These are phyloP conservation scores for Phlebiopsis flavidoalba DNA, from an alignment of 768 basidiomycete genomes.

Conservation along the genomic window DNA sequence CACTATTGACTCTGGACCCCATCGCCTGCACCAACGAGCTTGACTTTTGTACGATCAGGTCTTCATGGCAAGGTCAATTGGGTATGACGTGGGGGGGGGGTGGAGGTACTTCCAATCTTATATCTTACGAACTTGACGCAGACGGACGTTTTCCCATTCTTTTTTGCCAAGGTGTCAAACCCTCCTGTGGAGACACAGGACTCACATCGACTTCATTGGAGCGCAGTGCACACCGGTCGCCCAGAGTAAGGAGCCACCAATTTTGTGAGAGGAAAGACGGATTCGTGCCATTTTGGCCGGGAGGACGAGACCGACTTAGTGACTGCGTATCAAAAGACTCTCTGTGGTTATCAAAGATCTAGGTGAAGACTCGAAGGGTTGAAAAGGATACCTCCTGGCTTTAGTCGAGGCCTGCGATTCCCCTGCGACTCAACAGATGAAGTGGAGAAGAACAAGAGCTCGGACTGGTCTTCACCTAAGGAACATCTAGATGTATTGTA, in stretches of 20 bases:
- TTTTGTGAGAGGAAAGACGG: constrained; percentile 95
- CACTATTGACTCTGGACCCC: constrained; percentile 61
- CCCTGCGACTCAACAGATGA: constrained; percentile 46
- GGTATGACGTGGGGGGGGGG: too few relatives aligned
- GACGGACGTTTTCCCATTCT: not conserved
- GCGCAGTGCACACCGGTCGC: constrained; percentile 80
- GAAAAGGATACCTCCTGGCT: constrained; percentile 75
- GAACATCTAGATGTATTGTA: not conserved
- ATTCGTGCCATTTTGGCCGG: constrained; percentile 91
- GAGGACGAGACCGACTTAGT: constrained; percentile 88
- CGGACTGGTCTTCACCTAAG: constrained; percentile 20
- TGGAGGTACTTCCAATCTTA: constrained; percentile 47
- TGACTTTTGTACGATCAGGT: constrained; percentile 72
- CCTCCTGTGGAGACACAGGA: constrained; percentile 56
- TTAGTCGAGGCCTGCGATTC: constrained; percentile 73
- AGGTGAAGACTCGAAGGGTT: constrained; percentile 38
- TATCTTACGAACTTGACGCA: not conserved
- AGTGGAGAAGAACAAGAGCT: constrained; percentile 35
- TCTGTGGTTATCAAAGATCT: constrained; percentile 27
- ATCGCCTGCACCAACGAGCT: constrained; percentile 67
- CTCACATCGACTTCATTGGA: constrained; percentile 82
- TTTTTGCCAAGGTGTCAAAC: constrained; percentile 42
- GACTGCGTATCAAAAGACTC: constrained; percentile 36
- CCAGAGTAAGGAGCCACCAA: constrained; percentile 60
- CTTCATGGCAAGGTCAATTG: constrained; percentile 75